Evolutionary conservation across 306 rosid genomes (phyloP), one percentile per base, ranked within the genome.

Genomic region (Pachyrhizus erosus): DNA sequence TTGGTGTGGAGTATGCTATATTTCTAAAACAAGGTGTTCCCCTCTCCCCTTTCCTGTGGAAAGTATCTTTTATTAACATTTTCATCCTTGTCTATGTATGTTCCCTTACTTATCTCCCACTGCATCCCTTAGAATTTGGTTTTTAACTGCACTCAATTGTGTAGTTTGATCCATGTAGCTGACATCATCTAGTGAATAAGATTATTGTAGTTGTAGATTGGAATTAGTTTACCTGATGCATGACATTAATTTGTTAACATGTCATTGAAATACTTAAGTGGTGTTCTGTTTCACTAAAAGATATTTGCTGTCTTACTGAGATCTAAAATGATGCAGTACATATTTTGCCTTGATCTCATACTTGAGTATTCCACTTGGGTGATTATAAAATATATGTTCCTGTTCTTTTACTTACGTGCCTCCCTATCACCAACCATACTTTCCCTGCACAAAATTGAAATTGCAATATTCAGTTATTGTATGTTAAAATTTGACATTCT

Each of bases 351-450:
- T 18, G 23, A 61, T 64, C 20, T 55, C 58, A 29, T 80, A 7
- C 24, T 58, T 70, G 23, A 42, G 58, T 70, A 43, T 18, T 57
- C 39, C 70, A n/a, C 2, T 42, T 20, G 72, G n/a, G 7, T 27
- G 13, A 14, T 80, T 57, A 18, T 70, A 9, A 18, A 42, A 31
- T 11, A 0, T 33, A 68, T 45, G 27, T 48, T 46, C 57, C 13
- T 34, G 58, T 58, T 77, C 37, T 24, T 45, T 26, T 67, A 61
- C 77, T 43, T 48, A 13, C 70, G 14, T 83, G 37, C 42, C 5
- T 46, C 9, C 40, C 33, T 23, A 46, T 23, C 10, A 2, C 60
- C 77, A 17, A 26, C 10, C n/a, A 29, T 51, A 51, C 20, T 1
- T 46, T 11, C 9, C 40, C 33, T 71, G 54, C 21, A 4, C 5